Conservation (phyloP, 2,329 filamentous ascomycete genomes). For the Alternaria brassicicola region DNA sequence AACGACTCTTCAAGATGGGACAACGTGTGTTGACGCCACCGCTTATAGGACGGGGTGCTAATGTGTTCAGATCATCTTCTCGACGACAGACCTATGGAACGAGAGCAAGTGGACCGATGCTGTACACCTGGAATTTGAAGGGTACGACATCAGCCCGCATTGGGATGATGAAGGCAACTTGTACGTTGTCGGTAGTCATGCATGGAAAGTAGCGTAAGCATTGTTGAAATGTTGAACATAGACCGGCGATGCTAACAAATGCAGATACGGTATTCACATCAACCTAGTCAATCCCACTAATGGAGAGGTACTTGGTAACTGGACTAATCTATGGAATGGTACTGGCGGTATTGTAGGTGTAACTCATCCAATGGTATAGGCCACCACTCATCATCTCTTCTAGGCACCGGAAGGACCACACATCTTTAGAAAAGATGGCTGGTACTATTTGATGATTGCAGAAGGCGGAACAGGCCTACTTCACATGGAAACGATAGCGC, state of each 20-base stretch:
- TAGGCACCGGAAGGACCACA: slow-evolving; percentile 43
- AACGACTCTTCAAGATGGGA: slow-evolving; percentile 47
- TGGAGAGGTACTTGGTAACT: slow-evolving; percentile 28
- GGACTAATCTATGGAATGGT: slow-evolving; percentile 46
- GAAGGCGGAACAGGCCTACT: slow-evolving; percentile 44
- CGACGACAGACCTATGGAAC: slow-evolving; percentile 53
- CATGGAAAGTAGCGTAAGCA: slow-evolving; percentile 21
- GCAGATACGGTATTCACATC: slow-evolving; percentile 35
- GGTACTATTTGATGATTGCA: slow-evolving; percentile 45
- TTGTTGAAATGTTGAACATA: background rate
- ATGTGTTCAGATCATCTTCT: slow-evolving; percentile 51
- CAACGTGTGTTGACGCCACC: slow-evolving; percentile 28
- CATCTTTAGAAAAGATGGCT: slow-evolving; percentile 46
- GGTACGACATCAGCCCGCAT: slow-evolving; percentile 61
- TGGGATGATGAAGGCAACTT: slow-evolving; percentile 62
- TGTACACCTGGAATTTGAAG: slow-evolving; percentile 56
- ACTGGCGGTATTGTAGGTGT: slow-evolving; percentile 32
- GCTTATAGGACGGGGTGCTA: background rate
- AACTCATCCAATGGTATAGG: background rate
- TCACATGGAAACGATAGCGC: slow-evolving; percentile 48
- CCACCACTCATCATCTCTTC: background rate
- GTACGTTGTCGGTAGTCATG: slow-evolving; percentile 52
- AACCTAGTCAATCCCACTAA: slow-evolving; percentile 41
- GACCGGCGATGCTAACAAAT: background rate
- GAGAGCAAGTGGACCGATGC: slow-evolving; percentile 57